A percentile compares a stretch with the other conserved stretches of the same genome.
These are phyloP conservation scores for Adansonia rubrostipa DNA, from an alignment of 441 rosid species.

Conservation along the genomic window DNA sequence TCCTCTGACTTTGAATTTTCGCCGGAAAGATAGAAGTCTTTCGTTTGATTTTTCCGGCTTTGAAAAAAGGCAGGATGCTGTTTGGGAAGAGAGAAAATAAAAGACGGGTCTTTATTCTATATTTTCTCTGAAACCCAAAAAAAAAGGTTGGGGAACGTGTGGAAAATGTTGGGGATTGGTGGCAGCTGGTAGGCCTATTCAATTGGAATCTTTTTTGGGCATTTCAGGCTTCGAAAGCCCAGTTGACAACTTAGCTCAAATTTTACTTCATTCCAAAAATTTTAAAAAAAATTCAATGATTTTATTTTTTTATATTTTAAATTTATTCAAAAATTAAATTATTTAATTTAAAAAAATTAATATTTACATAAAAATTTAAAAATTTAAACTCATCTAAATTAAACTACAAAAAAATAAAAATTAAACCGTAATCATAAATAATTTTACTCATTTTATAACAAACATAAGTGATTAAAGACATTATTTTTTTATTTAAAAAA, in stretches of 20 bases:
- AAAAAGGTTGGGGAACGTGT: neutral
- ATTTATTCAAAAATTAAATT: too few relatives aligned
- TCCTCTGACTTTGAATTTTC: neutral
- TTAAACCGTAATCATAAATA: too few relatives aligned
- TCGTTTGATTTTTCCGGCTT: constrained; percentile 20
- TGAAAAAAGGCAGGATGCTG: neutral
- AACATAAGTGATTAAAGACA: too few relatives aligned
- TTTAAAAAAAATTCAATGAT: too few relatives aligned
- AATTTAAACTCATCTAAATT: too few relatives aligned
- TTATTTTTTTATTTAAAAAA: too few relatives aligned
- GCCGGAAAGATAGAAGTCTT: constrained; percentile 26
- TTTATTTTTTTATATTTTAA: too few relatives aligned
- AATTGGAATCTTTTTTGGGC: neutral
- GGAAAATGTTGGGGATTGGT: constrained; percentile 3
- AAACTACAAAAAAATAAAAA: too few relatives aligned
- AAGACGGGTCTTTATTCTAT: neutral
- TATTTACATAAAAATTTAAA: too few relatives aligned
- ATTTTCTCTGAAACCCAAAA: constrained; percentile 11
- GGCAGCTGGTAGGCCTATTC: neutral
- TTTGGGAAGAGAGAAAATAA: constrained; percentile 14
- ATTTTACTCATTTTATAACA: too few relatives aligned
- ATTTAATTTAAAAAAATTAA: too few relatives aligned
- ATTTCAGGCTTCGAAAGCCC: constrained; percentile 11
- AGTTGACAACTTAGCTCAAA: constrained; percentile 13
- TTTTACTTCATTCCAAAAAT: neutral